These are phyloP conservation scores for Globisporangium polare DNA, from an alignment of 352 stramenopile species.

Conservation along the genomic window DNA sequence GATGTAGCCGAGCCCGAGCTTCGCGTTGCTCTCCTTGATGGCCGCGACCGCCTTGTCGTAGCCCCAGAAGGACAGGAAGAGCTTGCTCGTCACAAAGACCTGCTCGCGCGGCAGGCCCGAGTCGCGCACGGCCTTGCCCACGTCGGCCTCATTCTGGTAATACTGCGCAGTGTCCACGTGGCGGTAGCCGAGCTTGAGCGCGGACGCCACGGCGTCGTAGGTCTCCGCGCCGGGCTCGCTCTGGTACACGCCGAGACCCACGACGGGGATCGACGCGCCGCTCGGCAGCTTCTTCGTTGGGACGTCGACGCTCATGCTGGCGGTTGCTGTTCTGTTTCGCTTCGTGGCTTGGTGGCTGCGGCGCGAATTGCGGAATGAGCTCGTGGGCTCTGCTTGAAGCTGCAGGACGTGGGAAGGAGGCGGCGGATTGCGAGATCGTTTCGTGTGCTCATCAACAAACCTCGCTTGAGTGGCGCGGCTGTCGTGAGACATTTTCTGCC, in stretches of 20 bases:
- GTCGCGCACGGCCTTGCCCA: slow-evolving; percentile 68
- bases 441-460: no score
- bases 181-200: slow-evolving; percentile 76
- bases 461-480: no score
- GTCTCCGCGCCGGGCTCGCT: slow-evolving; percentile 43
- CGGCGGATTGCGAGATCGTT: not conserved
- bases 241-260: slow-evolving; percentile 59
- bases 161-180: slow-evolving; percentile 88
- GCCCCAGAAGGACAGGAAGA: slow-evolving; percentile 49
- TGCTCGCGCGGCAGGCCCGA: slow-evolving; percentile 63
- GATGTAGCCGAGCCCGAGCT: slow-evolving; percentile 73
- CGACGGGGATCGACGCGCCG: slow-evolving; percentile 33
- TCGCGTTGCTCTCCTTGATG: slow-evolving; percentile 42
- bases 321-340: not conserved
- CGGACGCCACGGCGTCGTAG: slow-evolving; percentile 43
- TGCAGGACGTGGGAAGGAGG: no score
- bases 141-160: slow-evolving; percentile 87
- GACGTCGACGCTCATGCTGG: slow-evolving; percentile 10
- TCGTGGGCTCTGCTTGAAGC: not conserved
- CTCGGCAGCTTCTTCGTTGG: slow-evolving; percentile 37
- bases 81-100: slow-evolving; percentile 87
- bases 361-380: not conserved
- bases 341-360: not conserved
- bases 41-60: slow-evolving; percentile 62
- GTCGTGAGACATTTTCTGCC: no score